These are phyloP conservation scores for Suaeda aralocaspica DNA, from an alignment of 148 eudicot species.

Conservation along the genomic window DNA sequence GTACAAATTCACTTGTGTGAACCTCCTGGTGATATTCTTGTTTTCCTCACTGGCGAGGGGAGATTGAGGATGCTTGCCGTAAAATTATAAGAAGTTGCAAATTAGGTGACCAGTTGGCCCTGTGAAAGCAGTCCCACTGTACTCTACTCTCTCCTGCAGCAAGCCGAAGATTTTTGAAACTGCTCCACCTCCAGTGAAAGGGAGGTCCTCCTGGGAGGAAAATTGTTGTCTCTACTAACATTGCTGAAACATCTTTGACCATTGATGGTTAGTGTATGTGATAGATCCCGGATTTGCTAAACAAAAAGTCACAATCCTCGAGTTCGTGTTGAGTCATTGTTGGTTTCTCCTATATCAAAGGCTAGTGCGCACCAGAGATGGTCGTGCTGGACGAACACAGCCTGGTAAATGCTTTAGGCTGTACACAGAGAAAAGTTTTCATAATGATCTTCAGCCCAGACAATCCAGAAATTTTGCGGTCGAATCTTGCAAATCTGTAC, in stretches of 20 bases:
- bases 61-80: conserved; percentile 65
- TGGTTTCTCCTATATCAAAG: conserved; percentile 69
- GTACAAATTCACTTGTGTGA: conserved; percentile 75
- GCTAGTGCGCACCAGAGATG: conserved; percentile 75
- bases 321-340: conserved; percentile 61
- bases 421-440: conserved; percentile 72
- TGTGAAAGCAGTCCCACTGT: conserved; percentile 53
- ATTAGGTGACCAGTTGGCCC: conserved; percentile 57
- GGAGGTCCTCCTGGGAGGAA: conserved; percentile 75
- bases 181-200: conserved; percentile 56
- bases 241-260: conserved; percentile 71
- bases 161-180: conserved; percentile 68
- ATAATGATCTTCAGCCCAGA: conserved; percentile 84
- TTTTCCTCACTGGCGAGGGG: conserved; percentile 73
- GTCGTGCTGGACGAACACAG: conserved; percentile 81
- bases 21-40: conserved; percentile 73
- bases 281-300: conserved; percentile 71
- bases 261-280: conserved; percentile 71
- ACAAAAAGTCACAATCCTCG: conserved; percentile 69
- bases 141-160: conserved; percentile 69
- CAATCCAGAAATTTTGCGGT: conserved; percentile 80
- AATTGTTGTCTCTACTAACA: conserved; percentile 69
- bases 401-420: conserved; percentile 74
- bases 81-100: conserved; percentile 45
- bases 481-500: conserved; percentile 85